Conservation (phyloP, 495 filamentous ascomycete genomes). For the Penicillium subrubescens region DNA sequence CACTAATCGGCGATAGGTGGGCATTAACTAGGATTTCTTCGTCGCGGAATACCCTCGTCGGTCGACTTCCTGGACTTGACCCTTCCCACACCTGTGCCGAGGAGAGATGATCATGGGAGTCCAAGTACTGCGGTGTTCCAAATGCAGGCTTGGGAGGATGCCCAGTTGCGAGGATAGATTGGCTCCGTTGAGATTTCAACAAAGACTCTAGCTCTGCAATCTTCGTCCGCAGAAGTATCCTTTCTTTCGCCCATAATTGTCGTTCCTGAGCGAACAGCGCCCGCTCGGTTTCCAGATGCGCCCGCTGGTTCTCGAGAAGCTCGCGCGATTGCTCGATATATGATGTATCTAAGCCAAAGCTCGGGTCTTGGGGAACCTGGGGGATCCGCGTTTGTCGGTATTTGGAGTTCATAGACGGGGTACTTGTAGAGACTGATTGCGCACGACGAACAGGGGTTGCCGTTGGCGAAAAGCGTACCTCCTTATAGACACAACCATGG, state of each 20-base stretch:
- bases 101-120: slow-evolving; percentile 10
- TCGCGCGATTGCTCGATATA: slow-evolving; percentile 46
- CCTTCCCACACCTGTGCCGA: slow-evolving; percentile 48
- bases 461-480: slow-evolving; percentile 51
- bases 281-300: slow-evolving; percentile 41
- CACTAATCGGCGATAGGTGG: slow-evolving; percentile 26
- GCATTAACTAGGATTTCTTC: slow-evolving; percentile 30
- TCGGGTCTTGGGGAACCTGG: slow-evolving; percentile 14
- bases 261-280: slow-evolving; percentile 44
- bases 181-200: slow-evolving; percentile 25
- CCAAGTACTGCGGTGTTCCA: slow-evolving; percentile 14
- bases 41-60: slow-evolving; percentile 47
- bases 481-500: slow-evolving; percentile 49
- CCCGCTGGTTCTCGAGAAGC: slow-evolving; percentile 44
- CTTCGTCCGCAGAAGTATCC: slow-evolving; percentile 36
- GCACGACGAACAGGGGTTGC: slow-evolving; percentile 43
- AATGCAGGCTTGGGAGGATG: slow-evolving; percentile 11
- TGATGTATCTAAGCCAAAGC: slow-evolving; percentile 27
- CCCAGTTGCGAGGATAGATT: slow-evolving; percentile 3
- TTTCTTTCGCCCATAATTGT: slow-evolving; percentile 46
- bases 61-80: slow-evolving; percentile 39
- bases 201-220: slow-evolving; percentile 44
- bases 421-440: slow-evolving; percentile 40
- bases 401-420: slow-evolving; percentile 30
- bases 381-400: slow-evolving; percentile 13